Percentiles rank a stretch among this genome's conserved stretches.
Conservation (phyloP, 2,329 filamentous ascomycete species). For the Alternaria triticina region DNA sequence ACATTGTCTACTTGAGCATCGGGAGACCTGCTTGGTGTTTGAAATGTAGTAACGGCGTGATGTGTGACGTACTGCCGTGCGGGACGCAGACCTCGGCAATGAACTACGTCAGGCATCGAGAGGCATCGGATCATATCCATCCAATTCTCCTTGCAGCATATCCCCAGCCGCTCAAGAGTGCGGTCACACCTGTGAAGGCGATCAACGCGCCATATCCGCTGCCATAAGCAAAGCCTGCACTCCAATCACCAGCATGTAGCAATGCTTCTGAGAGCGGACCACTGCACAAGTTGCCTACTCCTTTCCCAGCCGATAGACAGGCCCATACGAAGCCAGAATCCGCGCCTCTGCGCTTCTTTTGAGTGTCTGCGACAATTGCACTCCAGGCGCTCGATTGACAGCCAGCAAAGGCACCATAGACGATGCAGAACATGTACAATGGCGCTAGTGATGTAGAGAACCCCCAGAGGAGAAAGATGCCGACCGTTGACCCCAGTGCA, state of each 20-base stretch:
- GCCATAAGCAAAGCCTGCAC: conserved; percentile 51
- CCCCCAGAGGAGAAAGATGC: conserved; percentile 56
- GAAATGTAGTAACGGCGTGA: not conserved
- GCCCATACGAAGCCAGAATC: conserved; percentile 59
- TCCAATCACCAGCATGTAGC: conserved; percentile 45
- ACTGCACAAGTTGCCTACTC: conserved; percentile 58
- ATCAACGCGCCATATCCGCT: conserved; percentile 53
- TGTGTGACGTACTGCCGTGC: not conserved
- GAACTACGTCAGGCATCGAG: not conserved
- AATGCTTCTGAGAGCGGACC: conserved; percentile 60
- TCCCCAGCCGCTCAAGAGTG: conserved; percentile 40
- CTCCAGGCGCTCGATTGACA: conserved; percentile 52
- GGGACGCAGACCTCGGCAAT: not conserved
- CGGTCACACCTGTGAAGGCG: conserved; percentile 52
- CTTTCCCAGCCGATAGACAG: conserved; percentile 57
- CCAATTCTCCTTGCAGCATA: conserved; percentile 39
- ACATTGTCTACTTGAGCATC: conserved; percentile 2
- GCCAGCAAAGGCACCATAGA: conserved; percentile 52
- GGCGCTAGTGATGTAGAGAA: conserved; percentile 50
- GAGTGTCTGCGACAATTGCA: conserved; percentile 53
- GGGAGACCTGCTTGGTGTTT: not conserved
- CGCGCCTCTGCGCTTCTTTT: conserved; percentile 41
- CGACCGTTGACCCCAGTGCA: conserved; percentile 43
- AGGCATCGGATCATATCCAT: conserved; percentile 29
- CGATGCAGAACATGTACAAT: conserved; percentile 53